Evolutionary conservation across 495 filamentous ascomycete genomes (phyloP), one percentile per base, ranked within the genome.

Genomic region (Paragyromitra xinjiangensis): DNA sequence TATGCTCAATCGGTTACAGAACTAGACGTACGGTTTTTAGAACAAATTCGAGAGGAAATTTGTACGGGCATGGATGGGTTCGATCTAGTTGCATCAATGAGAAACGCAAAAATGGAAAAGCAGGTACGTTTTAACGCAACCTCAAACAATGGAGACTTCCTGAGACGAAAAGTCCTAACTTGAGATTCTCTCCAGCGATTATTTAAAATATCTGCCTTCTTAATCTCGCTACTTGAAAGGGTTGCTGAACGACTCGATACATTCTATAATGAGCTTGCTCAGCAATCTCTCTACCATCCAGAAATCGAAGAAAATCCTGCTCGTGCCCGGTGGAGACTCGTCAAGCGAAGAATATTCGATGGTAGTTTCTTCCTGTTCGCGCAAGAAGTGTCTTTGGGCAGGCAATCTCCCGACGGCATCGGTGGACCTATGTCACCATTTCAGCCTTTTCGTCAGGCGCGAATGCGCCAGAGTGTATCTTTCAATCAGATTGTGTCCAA

Each of bases 1-100:
- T 87, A 88, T 65, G 86, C 86, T 6, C 81, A 85, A 42, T 84
- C 84, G 63, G 83, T 84, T 55, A 85, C 86, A 0, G 83, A 86
- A 65, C 80, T 86, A 1, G 86, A 88, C 61, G 84, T 88, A 29
- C 82, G 84, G 67, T 82, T 87, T 22, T 83, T 87, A 1, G 85
- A 87, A 70, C 85, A 87, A 61, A 83, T 88, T 24, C 85, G 85
- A 5, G 85, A 86, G 65, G 86, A 88, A 75, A 84, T 85, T 1
- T 86, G 85, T 62, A 82, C 81, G 29, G 86, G 86, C 63, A 87
- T 88, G 85, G 86, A 87, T 71, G 86, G 86, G 1, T 88, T 87
- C 24, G 86, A 85, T 24, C 82, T 83, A 62, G 79, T 86, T 56
- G 83, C 83, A 69, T 64, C 75, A 3, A 80, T 81, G 65, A 79